Evolutionary conservation across 257 asterid genomes (phyloP), one percentile per base, ranked within the genome.

Genomic region (Capsicum chinense): DNA sequence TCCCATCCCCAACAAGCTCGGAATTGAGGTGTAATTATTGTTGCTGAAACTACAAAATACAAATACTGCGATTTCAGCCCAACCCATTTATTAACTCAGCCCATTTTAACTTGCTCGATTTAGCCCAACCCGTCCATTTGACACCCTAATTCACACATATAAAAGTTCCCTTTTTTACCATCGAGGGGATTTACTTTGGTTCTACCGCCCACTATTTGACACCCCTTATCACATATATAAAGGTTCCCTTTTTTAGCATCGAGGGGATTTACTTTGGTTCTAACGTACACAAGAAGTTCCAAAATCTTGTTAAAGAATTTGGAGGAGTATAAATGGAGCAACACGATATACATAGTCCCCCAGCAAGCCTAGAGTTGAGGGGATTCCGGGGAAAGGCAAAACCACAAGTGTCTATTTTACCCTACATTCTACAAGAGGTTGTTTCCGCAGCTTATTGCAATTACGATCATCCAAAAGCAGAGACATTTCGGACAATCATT

Each of bases 1-100:
- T 68, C 78, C 39, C 78, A 68, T 68, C 50, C 50, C 50, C 74
- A 67, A 2, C 12, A 67, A 67, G 50, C 76, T 67, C n/a, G 21
- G 47, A 37, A 67, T 44, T 71, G 80, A 73, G n/a, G 80, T 48
- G 21, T 35, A 67, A 39, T 39, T 39, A 39, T 39, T 39, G 44
- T 39, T 71, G 57, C 44, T 17, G 57, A 50, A 71, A 74, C 60
- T 50, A 42, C 56, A 74, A 19, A 33, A 73, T 6, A 21, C 39
- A 74, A 74, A 11, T 33, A 50, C 48, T 14, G n/a, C 21, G 15
- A 39, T 39, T 68, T 39, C 44, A 39, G 44, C 44, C 44, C 44
- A 39, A 39, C 44, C 5, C 44, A 39, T 39, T 39, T 39, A 39
- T 39, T 39, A 39, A 39, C 44, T 39, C 44, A 39, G 44, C 44